These are phyloP conservation scores for Erodium chrysanthum DNA, from an alignment of 441 rosid species.

Conservation along the genomic window DNA sequence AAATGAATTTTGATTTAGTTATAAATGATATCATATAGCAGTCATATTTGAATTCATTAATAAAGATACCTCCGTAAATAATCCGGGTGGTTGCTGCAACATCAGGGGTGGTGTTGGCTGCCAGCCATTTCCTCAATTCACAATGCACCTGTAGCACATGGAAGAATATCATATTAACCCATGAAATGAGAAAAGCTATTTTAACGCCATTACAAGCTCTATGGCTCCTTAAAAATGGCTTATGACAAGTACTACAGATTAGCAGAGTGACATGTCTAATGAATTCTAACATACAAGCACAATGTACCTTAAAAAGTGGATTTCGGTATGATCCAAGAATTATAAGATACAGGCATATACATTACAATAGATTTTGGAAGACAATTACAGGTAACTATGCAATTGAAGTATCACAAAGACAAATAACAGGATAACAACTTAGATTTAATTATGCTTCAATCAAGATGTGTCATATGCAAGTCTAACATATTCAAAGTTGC, in stretches of 20 bases:
- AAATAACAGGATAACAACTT: no score
- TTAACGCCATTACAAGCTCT: neutral
- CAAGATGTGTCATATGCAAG: no score
- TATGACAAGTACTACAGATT: neutral
- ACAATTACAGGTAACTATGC: no score
- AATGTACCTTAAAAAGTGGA: neutral
- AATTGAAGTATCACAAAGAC: no score
- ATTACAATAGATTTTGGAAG: no score
- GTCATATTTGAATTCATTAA: neutral
- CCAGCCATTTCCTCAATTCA: slow-evolving; percentile 59
- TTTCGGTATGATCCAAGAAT: no score
- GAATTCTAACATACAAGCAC: neutral
- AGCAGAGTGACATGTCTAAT: neutral
- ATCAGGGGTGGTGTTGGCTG: slow-evolving; percentile 39
- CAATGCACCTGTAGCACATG: slow-evolving; percentile 33
- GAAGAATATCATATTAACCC: neutral
- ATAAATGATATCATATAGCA: no score
- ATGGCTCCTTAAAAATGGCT: neutral
- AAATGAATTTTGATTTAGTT: neutral
- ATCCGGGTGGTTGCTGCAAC: slow-evolving; percentile 50
- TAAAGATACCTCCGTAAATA: slow-evolving; percentile 54
- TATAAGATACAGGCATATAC: no score
- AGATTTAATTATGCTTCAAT: no score
- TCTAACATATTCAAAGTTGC: no score
- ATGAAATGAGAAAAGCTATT: neutral